A percentile compares a stretch with the other conserved stretches of the same genome.
phyloP scores from a whole-genome alignment of 345 rosid species.

The Dipteronia dyeriana region DNA sequence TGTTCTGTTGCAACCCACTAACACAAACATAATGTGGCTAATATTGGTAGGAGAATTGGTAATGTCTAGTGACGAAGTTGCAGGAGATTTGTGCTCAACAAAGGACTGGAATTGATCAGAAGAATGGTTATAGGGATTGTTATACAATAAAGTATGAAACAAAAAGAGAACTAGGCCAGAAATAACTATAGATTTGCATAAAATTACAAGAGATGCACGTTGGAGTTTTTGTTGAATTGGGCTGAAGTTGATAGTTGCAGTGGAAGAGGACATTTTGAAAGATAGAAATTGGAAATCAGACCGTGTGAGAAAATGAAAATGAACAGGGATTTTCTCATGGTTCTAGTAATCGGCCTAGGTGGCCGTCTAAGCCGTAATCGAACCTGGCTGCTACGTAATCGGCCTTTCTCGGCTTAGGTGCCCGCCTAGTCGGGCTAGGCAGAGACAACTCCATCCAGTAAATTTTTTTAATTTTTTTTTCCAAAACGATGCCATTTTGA shows the following conservation, averaged over 20 bases:
- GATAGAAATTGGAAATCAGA: neutral
- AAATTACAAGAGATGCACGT: slow-evolving; percentile 13
- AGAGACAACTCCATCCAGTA: too few species aligned
- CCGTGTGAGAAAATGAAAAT: neutral
- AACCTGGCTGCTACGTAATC: too few species aligned
- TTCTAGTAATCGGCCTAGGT: too few species aligned
- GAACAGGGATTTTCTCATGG: neutral
- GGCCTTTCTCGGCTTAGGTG: too few species aligned
- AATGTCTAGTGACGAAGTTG: neutral
- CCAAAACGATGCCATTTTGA: too few species aligned
- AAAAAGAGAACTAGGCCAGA: slow-evolving; percentile 26
- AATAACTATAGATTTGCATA: slow-evolving; percentile 23
- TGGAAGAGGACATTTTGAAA: slow-evolving; percentile 14
- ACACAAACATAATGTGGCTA: slow-evolving; percentile 49
- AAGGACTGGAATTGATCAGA: neutral
- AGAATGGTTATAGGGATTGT: slow-evolving; percentile 5
- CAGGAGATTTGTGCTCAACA: slow-evolving; percentile 12
- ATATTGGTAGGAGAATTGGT: slow-evolving; percentile 36
- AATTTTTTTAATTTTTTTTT: too few species aligned
- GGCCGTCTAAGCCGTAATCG: too few species aligned
- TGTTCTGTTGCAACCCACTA: slow-evolving; percentile 43
- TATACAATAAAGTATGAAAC: slow-evolving; percentile 17
- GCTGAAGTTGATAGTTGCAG: neutral
- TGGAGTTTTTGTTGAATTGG: slow-evolving; percentile 13
- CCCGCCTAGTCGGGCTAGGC: too few species aligned